Base-by-base conservation (phyloP, 2,329 filamentous ascomycete species). In the Fusarium clavum region DNA sequence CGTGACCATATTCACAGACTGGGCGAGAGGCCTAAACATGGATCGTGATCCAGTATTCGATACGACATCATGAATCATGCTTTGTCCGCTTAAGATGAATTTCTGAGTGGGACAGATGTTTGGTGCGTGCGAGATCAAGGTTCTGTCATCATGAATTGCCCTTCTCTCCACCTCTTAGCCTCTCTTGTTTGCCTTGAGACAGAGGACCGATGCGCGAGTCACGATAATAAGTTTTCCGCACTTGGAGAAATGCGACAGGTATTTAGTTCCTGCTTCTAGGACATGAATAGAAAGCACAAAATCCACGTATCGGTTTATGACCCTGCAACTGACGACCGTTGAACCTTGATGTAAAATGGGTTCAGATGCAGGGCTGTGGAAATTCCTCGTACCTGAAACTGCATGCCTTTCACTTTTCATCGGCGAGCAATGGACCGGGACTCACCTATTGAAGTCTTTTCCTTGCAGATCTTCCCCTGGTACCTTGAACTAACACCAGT, bases 391-490 rank as follows among this genome's bases (percentile, higher is more conserved):
- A 40, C 30, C 57, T 59, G 38, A 30, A 47, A 30, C 29, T 32
- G 53, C 29, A 29, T 29, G 2, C 20, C 25, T 53, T n/a, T 25
- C 10, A 25, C 20, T 44, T n/a, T 30, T 16, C 29, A 34, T 43
- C 38, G n/a, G 48, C 54, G 22, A 48, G 32, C 44, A 13, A 30
- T 43, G 49, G 43, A 41, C 10, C 47, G 30, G 18, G n/a, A 6
- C 38, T 29, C 30, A 13, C 29, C 51, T 45, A 27, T 54, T 38
- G 2, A 29, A 32, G 30, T 20, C 16, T 13, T 30, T 9, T n/a
- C 46, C 14, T 29, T 43, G 48, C 20, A 61, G 45, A 56, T 47
- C 55, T 57, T 64, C 60, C 44, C 53, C 56, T 54, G 34, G 67
- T 69, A 29, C 48, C 67, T 71, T 69, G 16, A 25, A 34, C 46